These are phyloP conservation scores for Leccinum griseonigrum DNA, from an alignment of 1,284 basidiomycete species.

Conservation along the genomic window DNA sequence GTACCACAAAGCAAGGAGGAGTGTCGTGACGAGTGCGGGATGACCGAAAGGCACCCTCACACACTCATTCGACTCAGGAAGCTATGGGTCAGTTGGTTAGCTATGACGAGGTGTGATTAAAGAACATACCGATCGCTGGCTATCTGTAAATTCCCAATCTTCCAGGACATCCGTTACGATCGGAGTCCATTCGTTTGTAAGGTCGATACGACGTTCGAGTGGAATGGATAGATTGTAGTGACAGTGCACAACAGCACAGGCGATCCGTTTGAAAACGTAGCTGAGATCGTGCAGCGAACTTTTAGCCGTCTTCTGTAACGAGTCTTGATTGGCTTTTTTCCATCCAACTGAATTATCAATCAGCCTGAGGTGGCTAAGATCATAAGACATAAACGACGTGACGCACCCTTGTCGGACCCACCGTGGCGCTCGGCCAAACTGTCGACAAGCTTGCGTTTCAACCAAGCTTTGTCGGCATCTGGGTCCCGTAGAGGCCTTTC, in stretches of 20 bases:
- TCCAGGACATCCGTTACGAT: neutral
- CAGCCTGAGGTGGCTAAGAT: neutral
- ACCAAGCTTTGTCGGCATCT: neutral
- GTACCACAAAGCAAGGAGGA: neutral
- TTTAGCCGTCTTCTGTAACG: neutral
- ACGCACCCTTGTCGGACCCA: neutral
- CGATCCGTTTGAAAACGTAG: neutral
- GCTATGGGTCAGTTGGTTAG: neutral
- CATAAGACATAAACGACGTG: neutral
- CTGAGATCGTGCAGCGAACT: neutral
- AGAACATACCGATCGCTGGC: neutral
- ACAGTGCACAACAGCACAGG: neutral
- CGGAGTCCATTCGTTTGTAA: neutral
- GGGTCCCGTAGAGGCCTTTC: neutral
- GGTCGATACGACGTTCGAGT: neutral
- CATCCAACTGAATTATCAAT: neutral
- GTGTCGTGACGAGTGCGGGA: neutral
- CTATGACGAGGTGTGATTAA: neutral
- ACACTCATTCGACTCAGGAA: neutral
- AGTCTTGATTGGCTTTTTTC: neutral
- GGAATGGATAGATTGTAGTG: neutral
- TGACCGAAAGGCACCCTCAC: neutral
- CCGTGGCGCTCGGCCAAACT: neutral
- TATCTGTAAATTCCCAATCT: neutral
- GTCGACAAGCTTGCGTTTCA: neutral